phyloP scores from a whole-genome alignment of 768 basidiomycete genomes.

The Mycena haematopus region DNA sequence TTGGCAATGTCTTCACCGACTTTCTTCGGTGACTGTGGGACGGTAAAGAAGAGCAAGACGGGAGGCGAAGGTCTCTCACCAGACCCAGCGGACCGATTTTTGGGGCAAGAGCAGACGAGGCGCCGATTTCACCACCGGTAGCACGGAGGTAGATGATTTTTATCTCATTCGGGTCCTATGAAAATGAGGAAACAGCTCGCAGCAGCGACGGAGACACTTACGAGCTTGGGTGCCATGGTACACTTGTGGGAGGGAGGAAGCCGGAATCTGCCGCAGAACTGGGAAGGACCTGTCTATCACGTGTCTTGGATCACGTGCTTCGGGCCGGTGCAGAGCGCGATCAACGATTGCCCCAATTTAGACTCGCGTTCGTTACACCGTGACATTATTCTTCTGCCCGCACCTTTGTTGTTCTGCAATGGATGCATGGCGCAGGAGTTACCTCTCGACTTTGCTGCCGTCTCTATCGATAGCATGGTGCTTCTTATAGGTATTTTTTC shows the following conservation, averaged over 20 bases:
- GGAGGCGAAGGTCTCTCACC: slow-evolving; percentile 56
- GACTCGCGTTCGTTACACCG: background rate
- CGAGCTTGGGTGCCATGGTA: slow-evolving; percentile 60
- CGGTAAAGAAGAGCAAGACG: slow-evolving; percentile 19
- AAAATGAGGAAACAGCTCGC: slow-evolving; percentile 12
- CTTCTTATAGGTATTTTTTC: slow-evolving; percentile 79
- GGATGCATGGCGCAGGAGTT: slow-evolving; percentile 80
- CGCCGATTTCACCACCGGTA: slow-evolving; percentile 99
- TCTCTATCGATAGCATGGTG: slow-evolving; percentile 82
- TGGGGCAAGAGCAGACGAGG: slow-evolving; percentile 96
- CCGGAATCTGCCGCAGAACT: slow-evolving; percentile 48
- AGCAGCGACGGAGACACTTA: slow-evolving; percentile 42
- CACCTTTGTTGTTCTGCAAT: slow-evolving; percentile 50
- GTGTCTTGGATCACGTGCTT: too few species aligned
- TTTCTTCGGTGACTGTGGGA: slow-evolving; percentile 93
- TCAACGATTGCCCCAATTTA: too few species aligned
- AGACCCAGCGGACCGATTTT: slow-evolving; percentile 99
- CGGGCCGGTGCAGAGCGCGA: too few species aligned
- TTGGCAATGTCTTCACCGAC: slow-evolving; percentile 99
- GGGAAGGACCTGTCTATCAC: too few species aligned
- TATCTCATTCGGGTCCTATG: slow-evolving; percentile 93
- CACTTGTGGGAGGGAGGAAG: slow-evolving; percentile 32
- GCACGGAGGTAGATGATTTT: slow-evolving; percentile 99
- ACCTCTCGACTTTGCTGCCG: slow-evolving; percentile 85
- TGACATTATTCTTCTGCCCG: background rate